Evolutionary conservation across 169 alveolate genomes (phyloP).

Genomic region (Plasmodium inui): DNA sequence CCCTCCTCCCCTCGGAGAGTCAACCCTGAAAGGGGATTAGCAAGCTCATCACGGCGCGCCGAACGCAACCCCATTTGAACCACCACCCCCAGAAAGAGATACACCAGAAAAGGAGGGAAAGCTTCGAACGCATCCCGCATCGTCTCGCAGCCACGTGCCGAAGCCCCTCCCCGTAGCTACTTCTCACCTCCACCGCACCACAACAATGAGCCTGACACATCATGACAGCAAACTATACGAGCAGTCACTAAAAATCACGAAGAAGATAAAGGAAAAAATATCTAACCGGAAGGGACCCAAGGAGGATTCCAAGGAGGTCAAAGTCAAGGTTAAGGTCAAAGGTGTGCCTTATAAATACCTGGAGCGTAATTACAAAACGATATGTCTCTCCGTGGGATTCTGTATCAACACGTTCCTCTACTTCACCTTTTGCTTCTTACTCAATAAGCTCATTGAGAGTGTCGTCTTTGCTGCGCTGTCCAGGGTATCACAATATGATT

Average conservation of each 20-base stretch:
- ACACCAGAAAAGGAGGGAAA: too few species aligned
- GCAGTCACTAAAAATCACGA: background rate
- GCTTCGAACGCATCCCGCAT: too few species aligned
- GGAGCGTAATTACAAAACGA: background rate
- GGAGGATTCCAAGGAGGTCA: conserved; percentile 16
- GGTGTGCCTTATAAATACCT: background rate
- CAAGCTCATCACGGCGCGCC: background rate
- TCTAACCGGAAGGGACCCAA: conserved; percentile 3
- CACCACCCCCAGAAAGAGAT: too few species aligned
- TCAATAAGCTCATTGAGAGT: background rate
- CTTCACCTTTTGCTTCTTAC: background rate
- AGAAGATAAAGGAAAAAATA: conserved; percentile 18
- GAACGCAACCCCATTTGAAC: too few species aligned
- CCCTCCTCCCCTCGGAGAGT: background rate
- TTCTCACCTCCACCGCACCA: background rate
- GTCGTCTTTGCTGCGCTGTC: background rate
- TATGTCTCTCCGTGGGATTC: conserved; percentile 4
- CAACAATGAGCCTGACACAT: background rate
- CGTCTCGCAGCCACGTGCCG: background rate
- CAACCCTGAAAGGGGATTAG: background rate
- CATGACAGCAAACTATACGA: background rate
- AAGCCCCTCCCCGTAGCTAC: background rate
- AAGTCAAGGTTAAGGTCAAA: background rate
- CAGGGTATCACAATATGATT: background rate
- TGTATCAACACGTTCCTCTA: conserved; percentile 34